phyloP scores from a whole-genome alignment of 1,284 basidiomycete genomes.

The Phlebopus sp. region DNA sequence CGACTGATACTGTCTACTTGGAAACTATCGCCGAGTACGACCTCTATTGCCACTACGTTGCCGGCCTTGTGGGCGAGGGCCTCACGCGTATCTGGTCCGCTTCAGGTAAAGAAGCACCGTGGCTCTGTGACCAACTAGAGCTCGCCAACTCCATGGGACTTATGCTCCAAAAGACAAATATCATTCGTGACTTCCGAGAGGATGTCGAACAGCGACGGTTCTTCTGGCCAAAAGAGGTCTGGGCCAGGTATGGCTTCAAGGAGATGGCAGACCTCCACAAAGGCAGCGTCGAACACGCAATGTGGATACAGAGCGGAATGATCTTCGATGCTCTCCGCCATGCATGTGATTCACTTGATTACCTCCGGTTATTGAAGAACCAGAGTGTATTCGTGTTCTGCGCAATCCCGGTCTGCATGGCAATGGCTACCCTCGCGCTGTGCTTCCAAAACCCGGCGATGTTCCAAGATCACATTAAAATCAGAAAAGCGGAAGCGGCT shows the following conservation, averaged over 20 bases:
- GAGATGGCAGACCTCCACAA: constrained; percentile 65
- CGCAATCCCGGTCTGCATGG: constrained; percentile 95
- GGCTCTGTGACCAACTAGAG: constrained; percentile 80
- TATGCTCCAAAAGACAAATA: constrained; percentile 97
- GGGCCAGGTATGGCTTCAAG: constrained; percentile 74
- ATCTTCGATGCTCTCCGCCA: constrained; percentile 87
- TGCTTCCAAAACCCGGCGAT: constrained; percentile 96
- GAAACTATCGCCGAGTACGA: constrained; percentile 85
- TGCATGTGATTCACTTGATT: constrained; percentile 85
- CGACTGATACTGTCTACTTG: constrained; percentile 67
- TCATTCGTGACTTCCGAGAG: constrained; percentile 94
- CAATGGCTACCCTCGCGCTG: constrained; percentile 87
- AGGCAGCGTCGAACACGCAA: constrained; percentile 59
- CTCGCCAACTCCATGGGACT: constrained; percentile 97
- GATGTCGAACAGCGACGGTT: constrained; percentile 84
- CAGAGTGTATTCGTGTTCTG: constrained; percentile 97
- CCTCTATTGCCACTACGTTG: constrained; percentile 98
- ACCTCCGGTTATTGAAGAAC: constrained; percentile 83
- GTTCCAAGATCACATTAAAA: constrained; percentile 91
- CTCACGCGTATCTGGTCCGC: constrained; percentile 88
- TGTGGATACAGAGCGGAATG: constrained; percentile 87
- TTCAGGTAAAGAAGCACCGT: constrained; percentile 80
- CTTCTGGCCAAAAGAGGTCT: constrained; percentile 97
- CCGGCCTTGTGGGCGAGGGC: constrained; percentile 96
- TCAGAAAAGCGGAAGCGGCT: constrained; percentile 89